These are phyloP conservation scores for Podaxis mareebaensis DNA, from an alignment of 768 basidiomycete species.

Conservation along the genomic window DNA sequence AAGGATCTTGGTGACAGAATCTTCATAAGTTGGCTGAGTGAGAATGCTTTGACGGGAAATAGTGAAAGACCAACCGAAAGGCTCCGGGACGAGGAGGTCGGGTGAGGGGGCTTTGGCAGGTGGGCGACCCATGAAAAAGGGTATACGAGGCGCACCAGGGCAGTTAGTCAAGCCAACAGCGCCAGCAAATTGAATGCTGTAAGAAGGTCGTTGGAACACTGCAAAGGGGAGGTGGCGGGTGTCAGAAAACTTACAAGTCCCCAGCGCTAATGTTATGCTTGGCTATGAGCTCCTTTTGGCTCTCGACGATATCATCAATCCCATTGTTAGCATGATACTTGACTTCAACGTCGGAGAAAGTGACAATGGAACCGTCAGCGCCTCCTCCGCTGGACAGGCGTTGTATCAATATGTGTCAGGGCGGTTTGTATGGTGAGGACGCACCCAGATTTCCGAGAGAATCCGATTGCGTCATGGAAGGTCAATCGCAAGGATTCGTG, in stretches of 20 bases:
- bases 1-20: conserved; percentile 23
- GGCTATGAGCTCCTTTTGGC: conserved; percentile 33
- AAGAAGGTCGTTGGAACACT: not conserved
- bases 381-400: conserved; percentile 35
- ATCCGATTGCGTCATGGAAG: conserved; percentile 48
- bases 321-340: conserved; percentile 44
- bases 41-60: not conserved
- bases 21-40: not conserved
- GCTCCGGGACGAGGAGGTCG: conserved; percentile 28
- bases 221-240: not conserved
- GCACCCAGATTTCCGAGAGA: conserved; percentile 34
- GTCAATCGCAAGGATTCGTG: conserved; percentile 27
- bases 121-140: conserved; percentile 40
- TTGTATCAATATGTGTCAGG: not conserved
- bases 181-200: conserved; percentile 47
- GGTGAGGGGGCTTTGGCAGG: conserved; percentile 32
- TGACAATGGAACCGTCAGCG: conserved; percentile 51
- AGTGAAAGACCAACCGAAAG: conserved; percentile 5
- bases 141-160: conserved; percentile 43
- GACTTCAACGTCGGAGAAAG: conserved; percentile 43
- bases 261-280: conserved; percentile 39
- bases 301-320: conserved; percentile 41
- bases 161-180: conserved; percentile 44
- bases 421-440: conserved; percentile 2
- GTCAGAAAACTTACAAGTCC: conserved; percentile 41